A percentile compares a stretch with the other conserved stretches of the same genome.
Evolutionary conservation across 2,329 filamentous ascomycete species (phyloP).

Genomic region (Fusarium redolens): DNA sequence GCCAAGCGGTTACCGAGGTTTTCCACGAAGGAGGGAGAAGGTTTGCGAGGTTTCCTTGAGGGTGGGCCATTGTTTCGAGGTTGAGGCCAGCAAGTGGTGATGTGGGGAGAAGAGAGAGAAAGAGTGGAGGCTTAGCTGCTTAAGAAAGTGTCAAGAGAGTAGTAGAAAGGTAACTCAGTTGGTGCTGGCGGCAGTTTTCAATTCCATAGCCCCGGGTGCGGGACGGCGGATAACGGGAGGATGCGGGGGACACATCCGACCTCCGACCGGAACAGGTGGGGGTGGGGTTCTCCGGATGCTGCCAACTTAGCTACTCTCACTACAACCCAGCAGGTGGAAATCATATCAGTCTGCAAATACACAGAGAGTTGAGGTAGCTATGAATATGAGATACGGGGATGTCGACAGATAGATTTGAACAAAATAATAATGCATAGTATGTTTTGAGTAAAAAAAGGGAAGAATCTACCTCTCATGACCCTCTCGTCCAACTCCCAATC

Average conservation of each 20-base stretch:
- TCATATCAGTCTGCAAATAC: background rate
- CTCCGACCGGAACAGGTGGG: slow-evolving; percentile 32
- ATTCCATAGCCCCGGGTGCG: slow-evolving; percentile 12
- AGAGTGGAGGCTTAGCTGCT: background rate
- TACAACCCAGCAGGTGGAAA: background rate
- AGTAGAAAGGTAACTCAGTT: background rate
- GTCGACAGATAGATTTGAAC: background rate
- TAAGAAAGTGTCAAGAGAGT: background rate
- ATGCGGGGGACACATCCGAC: slow-evolving; percentile 12
- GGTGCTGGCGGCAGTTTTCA: background rate
- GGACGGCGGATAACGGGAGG: slow-evolving; percentile 31
- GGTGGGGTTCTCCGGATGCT: slow-evolving; percentile 28
- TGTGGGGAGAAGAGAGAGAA: background rate
- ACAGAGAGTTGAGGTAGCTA: background rate
- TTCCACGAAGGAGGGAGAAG: slow-evolving; percentile 90
- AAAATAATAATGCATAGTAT: background rate
- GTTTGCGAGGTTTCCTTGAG: slow-evolving; percentile 65
- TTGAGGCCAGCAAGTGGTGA: background rate
- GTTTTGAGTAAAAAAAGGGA: slow-evolving; percentile 4
- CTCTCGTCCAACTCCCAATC: slow-evolving; percentile 39
- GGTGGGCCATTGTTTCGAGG: slow-evolving; percentile 27
- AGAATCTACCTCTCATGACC: background rate
- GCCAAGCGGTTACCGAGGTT: slow-evolving; percentile 82
- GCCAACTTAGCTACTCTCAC: slow-evolving; percentile 6
- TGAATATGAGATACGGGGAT: background rate